These are phyloP conservation scores for Pythium phragmiticola DNA, from an alignment of 352 stramenopile species.

Conservation along the genomic window DNA sequence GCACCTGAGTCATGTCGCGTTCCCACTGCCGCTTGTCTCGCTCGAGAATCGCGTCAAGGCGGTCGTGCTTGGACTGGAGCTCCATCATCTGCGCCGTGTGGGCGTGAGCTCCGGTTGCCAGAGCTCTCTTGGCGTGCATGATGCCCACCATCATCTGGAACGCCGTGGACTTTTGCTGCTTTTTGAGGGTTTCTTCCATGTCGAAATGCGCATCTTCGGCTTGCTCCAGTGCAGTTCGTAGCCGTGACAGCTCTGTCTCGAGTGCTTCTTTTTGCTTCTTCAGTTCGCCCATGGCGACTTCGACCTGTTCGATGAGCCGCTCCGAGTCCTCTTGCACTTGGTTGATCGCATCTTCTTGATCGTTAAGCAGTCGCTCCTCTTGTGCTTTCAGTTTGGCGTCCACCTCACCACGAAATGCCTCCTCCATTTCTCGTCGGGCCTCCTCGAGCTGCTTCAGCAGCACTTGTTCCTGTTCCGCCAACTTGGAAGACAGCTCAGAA, in stretches of 20 bases:
- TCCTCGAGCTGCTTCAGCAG: constrained; percentile 27
- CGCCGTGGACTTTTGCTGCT: constrained; percentile 51
- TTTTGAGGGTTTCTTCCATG: constrained; percentile 51
- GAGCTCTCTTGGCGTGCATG: constrained; percentile 38
- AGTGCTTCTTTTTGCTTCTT: constrained; percentile 74
- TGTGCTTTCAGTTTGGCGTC: constrained; percentile 42
- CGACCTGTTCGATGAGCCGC: constrained; percentile 73
- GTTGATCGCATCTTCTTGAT: constrained; percentile 73
- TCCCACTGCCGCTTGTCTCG: constrained; percentile 36
- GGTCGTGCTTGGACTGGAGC: constrained; percentile 21
- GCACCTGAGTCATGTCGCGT: constrained; percentile 30
- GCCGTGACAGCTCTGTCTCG: constrained; percentile 47
- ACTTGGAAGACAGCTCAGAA: background rate
- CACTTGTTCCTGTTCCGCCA: constrained; percentile 12
- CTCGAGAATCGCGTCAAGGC: constrained; percentile 28
- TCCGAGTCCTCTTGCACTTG: constrained; percentile 82
- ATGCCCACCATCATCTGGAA: constrained; percentile 53
- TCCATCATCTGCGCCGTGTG: constrained; percentile 27
- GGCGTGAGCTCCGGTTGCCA: constrained; percentile 22
- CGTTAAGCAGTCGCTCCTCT: constrained; percentile 39
- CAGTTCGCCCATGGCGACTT: constrained; percentile 63
- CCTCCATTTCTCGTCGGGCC: constrained; percentile 32
- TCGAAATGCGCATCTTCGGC: constrained; percentile 78
- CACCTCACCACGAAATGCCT: constrained; percentile 33
- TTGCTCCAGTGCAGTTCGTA: constrained; percentile 63